phyloP scores from a whole-genome alignment of 1,284 basidiomycete genomes.

The Vanrija sp. region DNA sequence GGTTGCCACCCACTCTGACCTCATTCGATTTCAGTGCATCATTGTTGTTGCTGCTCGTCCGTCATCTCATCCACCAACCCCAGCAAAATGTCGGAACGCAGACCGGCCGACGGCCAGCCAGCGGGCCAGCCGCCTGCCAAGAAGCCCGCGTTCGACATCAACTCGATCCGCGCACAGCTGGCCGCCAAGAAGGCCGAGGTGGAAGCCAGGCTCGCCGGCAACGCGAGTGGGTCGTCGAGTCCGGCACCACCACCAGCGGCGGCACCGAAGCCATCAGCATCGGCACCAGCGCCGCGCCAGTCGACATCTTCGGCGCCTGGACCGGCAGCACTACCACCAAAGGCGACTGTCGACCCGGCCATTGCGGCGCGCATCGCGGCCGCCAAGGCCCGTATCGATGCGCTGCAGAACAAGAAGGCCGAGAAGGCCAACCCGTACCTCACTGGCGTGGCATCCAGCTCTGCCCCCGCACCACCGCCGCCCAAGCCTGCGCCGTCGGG shows the following conservation, averaged over 20 bases:
- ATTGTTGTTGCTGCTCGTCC: background rate
- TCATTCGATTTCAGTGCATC: background rate
- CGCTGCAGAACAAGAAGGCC: constrained; percentile 56
- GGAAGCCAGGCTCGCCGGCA: constrained; percentile 55
- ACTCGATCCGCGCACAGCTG: constrained; percentile 62
- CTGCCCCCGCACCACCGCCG: background rate
- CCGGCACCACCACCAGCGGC: constrained; percentile 16
- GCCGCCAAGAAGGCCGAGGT: constrained; percentile 76
- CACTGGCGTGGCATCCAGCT: background rate
- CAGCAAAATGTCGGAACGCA: constrained; percentile 9
- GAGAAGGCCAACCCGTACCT: constrained; percentile 6
- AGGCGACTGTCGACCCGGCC: constrained; percentile 54
- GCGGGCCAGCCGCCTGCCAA: constrained; percentile 21
- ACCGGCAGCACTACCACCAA: constrained; percentile 46
- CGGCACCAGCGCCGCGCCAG: constrained; percentile 19
- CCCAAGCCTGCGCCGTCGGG: background rate
- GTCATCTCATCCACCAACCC: background rate
- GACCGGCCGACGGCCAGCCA: constrained; percentile 13
- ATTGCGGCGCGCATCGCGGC: constrained; percentile 68
- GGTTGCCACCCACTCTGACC: constrained; percentile 1
- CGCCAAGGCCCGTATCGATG: constrained; percentile 70
- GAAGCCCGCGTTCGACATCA: constrained; percentile 17
- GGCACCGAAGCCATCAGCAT: constrained; percentile 1
- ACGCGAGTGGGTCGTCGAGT: constrained; percentile 33
- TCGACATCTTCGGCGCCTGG: constrained; percentile 35